These are phyloP conservation scores for Kitagawia praeruptora DNA, from an alignment of 129 eudicot genomes.

Conservation along the genomic window DNA sequence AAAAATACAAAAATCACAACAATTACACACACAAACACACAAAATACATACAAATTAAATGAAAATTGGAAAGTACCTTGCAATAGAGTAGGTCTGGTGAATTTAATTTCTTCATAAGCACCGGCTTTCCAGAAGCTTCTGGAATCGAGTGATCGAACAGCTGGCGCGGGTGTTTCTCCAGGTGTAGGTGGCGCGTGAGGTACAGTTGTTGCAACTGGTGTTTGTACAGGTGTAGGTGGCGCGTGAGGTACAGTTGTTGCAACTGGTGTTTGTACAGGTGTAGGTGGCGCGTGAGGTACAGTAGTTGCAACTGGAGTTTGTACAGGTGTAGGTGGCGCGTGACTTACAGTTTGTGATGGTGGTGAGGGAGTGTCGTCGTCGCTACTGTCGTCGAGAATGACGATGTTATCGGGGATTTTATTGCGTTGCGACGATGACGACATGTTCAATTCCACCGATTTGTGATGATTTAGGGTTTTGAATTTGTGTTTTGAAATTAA, in stretches of 20 bases:
- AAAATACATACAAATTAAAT: neutral
- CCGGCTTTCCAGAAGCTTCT: conserved; percentile 98
- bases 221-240: neutral
- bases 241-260: conserved; percentile 8
- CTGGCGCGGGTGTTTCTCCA: neutral
- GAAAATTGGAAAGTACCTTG: conserved; percentile 27
- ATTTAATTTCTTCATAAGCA: conserved; percentile 45
- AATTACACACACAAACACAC: no score
- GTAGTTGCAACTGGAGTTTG: conserved; percentile 1
- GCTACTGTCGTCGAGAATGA: conserved; percentile 39
- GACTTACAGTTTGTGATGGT: conserved; percentile 5
- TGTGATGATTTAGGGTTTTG: neutral
- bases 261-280: neutral
- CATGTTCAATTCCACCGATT: conserved; percentile 13
- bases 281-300: neutral
- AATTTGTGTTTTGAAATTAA: neutral
- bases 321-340: neutral
- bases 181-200: neutral
- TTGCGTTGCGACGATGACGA: conserved; percentile 12
- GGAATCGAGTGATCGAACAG: conserved; percentile 32
- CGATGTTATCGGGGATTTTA: conserved; percentile 20
- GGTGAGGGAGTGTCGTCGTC: conserved; percentile 32
- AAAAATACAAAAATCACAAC: neutral
- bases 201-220: conserved; percentile 1
- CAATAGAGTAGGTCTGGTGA: conserved; percentile 27